Evolutionary conservation across 352 stramenopile genomes (phyloP).

Genomic region (Globisporangium irregulare): DNA sequence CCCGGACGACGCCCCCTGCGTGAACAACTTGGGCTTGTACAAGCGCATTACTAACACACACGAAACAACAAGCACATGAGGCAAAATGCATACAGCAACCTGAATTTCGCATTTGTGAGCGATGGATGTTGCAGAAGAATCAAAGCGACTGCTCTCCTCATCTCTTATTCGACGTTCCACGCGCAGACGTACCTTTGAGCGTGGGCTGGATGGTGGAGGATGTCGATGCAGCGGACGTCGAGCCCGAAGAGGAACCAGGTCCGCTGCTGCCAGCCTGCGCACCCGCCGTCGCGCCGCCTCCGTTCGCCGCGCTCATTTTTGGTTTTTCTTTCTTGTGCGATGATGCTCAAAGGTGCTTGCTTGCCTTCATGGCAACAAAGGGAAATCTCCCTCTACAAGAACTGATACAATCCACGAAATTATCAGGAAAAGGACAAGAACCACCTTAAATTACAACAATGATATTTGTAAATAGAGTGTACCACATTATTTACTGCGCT

Average conservation of each 20-base stretch:
- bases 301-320: slow-evolving; percentile 9
- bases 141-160: not conserved
- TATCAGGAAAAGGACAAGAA: not conserved
- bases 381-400: slow-evolving; percentile 8
- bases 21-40: slow-evolving; percentile 88
- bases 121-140: not conserved
- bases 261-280: slow-evolving; percentile 12
- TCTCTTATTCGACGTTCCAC: not conserved
- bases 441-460: not conserved
- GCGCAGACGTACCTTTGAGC: slow-evolving; percentile 56
- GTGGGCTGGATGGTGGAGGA: slow-evolving; percentile 54
- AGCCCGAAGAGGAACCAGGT: slow-evolving; percentile 16
- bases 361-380: not conserved
- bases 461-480: not conserved
- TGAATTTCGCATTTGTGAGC: not conserved
- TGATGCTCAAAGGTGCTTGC: not conserved
- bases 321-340: not conserved
- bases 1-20: slow-evolving; percentile 42
- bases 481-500: not conserved
- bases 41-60: slow-evolving; percentile 79
- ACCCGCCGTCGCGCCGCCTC: not conserved
- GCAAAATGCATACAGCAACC: slow-evolving; percentile 1
- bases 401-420: not conserved
- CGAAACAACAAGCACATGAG: not conserved
- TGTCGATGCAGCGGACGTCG: not conserved